These are phyloP conservation scores for Platanus orientalis DNA, from an alignment of 164 flowering plant genomes.

Conservation along the genomic window DNA sequence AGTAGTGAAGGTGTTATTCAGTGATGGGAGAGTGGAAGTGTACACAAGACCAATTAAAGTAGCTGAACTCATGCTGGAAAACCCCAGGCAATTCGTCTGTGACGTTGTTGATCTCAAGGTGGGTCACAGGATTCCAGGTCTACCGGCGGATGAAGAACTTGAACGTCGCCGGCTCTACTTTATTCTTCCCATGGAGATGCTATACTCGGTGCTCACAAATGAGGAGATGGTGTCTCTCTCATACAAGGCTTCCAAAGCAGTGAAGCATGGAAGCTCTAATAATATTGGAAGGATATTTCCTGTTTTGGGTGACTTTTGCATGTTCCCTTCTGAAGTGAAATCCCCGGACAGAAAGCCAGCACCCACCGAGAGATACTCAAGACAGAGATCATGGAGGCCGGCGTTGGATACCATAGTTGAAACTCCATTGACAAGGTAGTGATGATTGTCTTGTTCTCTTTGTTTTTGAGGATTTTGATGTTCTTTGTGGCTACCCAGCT, in stretches of 20 bases:
- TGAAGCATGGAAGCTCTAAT: conserved; percentile 21
- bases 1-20: conserved; percentile 30
- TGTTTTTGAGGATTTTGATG: no score
- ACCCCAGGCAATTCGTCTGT: conserved; percentile 52
- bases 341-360: background rate
- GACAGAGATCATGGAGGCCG: conserved; percentile 64
- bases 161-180: conserved; percentile 40
- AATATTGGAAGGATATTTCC: conserved; percentile 50
- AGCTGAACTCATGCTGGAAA: conserved; percentile 53
- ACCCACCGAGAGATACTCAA: conserved; percentile 23
- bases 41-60: conserved; percentile 41
- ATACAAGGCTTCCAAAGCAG: conserved; percentile 32
- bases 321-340: conserved; percentile 35
- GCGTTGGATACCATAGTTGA: conserved; percentile 52
- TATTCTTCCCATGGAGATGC: conserved; percentile 61
- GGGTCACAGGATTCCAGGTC: conserved; percentile 42
- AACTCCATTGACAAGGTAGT: no score
- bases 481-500: no score
- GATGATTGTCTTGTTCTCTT: no score
- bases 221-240: conserved; percentile 46
- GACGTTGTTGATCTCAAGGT: conserved; percentile 34
- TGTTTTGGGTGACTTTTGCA: conserved; percentile 39
- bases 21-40: conserved; percentile 29
- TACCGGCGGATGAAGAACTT: conserved; percentile 48
- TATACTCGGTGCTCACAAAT: conserved; percentile 47